Conservation (phyloP, 139 green algal genomes). For the Klebsormidium nitens region DNA sequence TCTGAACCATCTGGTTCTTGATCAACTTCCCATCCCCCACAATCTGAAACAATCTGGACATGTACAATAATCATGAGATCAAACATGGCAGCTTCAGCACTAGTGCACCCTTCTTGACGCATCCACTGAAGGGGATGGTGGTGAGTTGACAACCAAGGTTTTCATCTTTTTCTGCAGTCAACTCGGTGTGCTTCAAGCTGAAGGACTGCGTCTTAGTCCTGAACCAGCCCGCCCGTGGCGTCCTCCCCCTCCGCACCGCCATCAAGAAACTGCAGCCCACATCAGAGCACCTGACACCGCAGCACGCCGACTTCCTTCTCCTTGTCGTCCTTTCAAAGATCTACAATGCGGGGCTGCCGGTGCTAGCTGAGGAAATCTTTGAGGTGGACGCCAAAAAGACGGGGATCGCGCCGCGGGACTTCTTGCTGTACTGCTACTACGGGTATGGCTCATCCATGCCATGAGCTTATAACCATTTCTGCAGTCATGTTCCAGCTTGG, state of each 20-base stretch:
- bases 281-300: conserved; percentile 64
- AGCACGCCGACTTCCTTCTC: conserved; percentile 73
- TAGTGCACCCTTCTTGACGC: not conserved
- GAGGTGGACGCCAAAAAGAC: conserved; percentile 69
- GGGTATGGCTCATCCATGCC: conserved; percentile 32
- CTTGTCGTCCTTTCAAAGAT: conserved; percentile 65
- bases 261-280: conserved; percentile 54
- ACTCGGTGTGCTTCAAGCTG: conserved; percentile 50
- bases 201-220: conserved; percentile 47
- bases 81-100: no score
- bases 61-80: no score
- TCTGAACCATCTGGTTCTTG: no score
- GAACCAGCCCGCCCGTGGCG: conserved; percentile 37
- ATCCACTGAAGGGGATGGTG: not conserved
- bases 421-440: conserved; percentile 94
- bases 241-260: conserved; percentile 57
- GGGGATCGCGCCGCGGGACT: conserved; percentile 56
- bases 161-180: conserved; percentile 44
- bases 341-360: conserved; percentile 53
- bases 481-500: no score
- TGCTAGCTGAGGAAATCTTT: conserved; percentile 63
- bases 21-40: no score
- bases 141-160: not conserved
- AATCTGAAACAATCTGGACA: no score
- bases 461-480: not conserved